Conservation (phyloP, 768 basidiomycete genomes). For the Xanthoconium purpureum region DNA sequence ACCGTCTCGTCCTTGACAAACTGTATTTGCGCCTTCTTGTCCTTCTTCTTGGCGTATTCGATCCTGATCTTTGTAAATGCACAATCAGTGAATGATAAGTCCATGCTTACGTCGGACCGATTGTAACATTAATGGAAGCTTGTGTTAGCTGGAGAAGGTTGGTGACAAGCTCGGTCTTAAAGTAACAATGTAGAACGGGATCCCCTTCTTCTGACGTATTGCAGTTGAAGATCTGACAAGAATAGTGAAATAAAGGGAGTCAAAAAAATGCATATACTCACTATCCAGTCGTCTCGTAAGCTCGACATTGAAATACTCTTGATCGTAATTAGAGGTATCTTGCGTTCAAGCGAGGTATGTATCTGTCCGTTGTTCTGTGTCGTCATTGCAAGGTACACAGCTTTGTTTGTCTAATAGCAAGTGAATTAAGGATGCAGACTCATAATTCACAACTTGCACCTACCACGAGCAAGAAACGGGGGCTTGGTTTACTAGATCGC, state of each 20-base stretch:
- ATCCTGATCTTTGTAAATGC: constrained; percentile 49
- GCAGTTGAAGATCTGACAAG: constrained; percentile 67
- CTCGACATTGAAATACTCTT: constrained; percentile 83
- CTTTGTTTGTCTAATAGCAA: constrained; percentile 48
- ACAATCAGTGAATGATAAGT: neutral
- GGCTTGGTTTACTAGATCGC: constrained; percentile 88
- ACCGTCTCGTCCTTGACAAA: constrained; percentile 88
- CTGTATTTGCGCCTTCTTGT: constrained; percentile 85
- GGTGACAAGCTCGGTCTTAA: constrained; percentile 93
- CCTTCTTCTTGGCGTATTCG: constrained; percentile 95
- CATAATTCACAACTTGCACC: constrained; percentile 29
- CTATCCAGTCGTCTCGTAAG: constrained; percentile 94
- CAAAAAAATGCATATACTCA: constrained; percentile 33
- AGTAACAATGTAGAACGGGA: constrained; percentile 83
- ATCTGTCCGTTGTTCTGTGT: constrained; percentile 59
- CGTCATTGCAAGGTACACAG: constrained; percentile 72
- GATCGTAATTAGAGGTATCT: constrained; percentile 86
- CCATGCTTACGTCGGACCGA: constrained; percentile 70
- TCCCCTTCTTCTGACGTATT: constrained; percentile 89
- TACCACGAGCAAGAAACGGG: constrained; percentile 87
- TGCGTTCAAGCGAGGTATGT: constrained; percentile 70
- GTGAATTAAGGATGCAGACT: neutral
- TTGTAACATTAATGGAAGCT: constrained; percentile 65
- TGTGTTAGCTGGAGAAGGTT: constrained; percentile 80
- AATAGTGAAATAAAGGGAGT: constrained; percentile 4